phyloP scores from a whole-genome alignment of 495 filamentous ascomycete species.

The Monascus purpureus region DNA sequence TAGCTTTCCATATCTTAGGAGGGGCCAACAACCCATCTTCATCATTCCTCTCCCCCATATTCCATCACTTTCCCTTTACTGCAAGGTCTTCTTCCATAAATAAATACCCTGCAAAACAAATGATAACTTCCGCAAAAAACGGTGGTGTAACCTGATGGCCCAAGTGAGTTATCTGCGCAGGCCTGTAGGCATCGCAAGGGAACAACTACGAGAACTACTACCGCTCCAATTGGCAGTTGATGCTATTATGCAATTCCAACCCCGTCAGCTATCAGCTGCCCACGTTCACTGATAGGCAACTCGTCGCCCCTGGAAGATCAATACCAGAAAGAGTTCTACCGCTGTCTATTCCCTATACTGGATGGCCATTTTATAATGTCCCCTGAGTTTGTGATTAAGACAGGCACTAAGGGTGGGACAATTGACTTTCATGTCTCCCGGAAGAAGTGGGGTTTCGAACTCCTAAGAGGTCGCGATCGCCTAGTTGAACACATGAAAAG shows the following conservation, averaged over 20 bases:
- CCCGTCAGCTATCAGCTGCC: conserved; percentile 7
- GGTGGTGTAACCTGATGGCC: too few species aligned
- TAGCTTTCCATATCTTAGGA: too few species aligned
- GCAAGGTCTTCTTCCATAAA: too few species aligned
- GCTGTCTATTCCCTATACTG: conserved; percentile 8
- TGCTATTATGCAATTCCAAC: conserved; percentile 7
- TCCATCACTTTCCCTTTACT: too few species aligned
- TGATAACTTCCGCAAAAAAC: too few species aligned
- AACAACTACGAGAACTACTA: too few species aligned
- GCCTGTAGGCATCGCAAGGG: too few species aligned
- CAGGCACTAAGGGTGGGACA: conserved; percentile 7
- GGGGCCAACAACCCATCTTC: too few species aligned
- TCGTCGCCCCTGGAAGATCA: conserved; percentile 10
- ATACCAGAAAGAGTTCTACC: conserved; percentile 13
- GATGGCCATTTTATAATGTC: conserved; percentile 9
- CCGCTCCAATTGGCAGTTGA: conserved; percentile 3
- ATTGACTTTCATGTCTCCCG: conserved; percentile 9
- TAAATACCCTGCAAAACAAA: too few species aligned
- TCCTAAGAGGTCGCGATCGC: conserved; percentile 8
- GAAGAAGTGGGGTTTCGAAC: conserved; percentile 11
- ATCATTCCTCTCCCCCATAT: too few species aligned
- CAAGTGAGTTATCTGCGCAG: too few species aligned
- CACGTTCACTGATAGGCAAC: conserved; percentile 6
- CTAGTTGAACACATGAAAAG: conserved; percentile 9
- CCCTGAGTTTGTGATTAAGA: conserved; percentile 9